These are phyloP conservation scores for Magnusiomyces tetraspermus DNA, from an alignment of 1,139 yeast genomes.

Conservation along the genomic window DNA sequence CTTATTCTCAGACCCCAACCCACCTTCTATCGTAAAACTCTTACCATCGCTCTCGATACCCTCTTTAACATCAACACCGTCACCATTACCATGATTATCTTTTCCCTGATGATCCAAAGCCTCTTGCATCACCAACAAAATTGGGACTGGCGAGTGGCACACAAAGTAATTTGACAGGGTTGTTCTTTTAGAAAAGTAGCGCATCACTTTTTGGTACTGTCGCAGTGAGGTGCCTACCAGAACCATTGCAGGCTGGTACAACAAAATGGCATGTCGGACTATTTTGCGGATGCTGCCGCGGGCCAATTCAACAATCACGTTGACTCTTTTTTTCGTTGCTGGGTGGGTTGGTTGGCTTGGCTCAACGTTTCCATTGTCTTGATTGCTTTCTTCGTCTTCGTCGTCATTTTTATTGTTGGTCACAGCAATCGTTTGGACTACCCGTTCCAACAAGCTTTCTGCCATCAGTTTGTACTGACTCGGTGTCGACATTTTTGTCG, in stretches of 20 bases:
- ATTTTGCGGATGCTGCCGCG: slow-evolving; percentile 24
- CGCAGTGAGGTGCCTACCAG: slow-evolving; percentile 23
- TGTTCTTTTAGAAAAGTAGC: slow-evolving; percentile 17
- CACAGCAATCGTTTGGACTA: slow-evolving; percentile 20
- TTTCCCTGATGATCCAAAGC: background rate
- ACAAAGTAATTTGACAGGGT: slow-evolving; percentile 23
- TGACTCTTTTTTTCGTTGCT: slow-evolving; percentile 16
- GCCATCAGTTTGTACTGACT: too few relatives aligned
- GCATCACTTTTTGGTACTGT: slow-evolving; percentile 18
- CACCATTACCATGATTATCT: background rate
- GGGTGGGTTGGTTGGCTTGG: slow-evolving; percentile 15
- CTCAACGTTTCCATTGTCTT: slow-evolving; percentile 19
- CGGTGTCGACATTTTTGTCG: slow-evolving; percentile 1
- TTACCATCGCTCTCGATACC: too few relatives aligned
- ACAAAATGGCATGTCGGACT: slow-evolving; percentile 21
- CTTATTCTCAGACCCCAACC: too few relatives aligned
- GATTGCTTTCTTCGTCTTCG: slow-evolving; percentile 13
- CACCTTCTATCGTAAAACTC: too few relatives aligned
- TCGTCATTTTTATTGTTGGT: too few relatives aligned
- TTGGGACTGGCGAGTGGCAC: slow-evolving; percentile 24
- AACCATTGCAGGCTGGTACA: slow-evolving; percentile 25
- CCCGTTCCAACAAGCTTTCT: slow-evolving; percentile 18
- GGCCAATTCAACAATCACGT: slow-evolving; percentile 24
- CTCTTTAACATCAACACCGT: too few relatives aligned
- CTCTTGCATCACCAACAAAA: slow-evolving; percentile 3